A percentile compares a stretch with the other conserved stretches of the same genome.
phyloP scores from a whole-genome alignment of 2,329 filamentous ascomycete species.

The Epichloe uncinata region DNA sequence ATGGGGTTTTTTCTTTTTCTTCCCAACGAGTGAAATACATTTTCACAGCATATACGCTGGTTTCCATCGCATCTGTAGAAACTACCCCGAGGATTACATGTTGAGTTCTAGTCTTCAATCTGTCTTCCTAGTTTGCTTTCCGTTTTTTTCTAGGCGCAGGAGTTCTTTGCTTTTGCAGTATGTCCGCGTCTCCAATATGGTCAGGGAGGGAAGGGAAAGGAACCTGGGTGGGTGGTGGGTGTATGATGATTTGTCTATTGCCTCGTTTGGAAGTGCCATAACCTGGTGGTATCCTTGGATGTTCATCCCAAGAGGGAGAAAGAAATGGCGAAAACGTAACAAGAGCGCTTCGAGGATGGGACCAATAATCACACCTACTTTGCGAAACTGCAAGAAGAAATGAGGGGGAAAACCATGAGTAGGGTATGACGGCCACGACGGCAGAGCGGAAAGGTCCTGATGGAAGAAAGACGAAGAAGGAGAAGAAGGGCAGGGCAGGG shows the following conservation, averaged over 20 bases:
- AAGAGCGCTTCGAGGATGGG: neutral
- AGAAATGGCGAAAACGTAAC: neutral
- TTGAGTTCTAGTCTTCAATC: neutral
- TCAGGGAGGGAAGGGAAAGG: neutral
- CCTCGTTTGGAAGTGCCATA: neutral
- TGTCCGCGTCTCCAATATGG: neutral
- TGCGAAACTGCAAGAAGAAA: neutral
- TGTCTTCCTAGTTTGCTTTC: neutral
- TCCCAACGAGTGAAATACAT: neutral
- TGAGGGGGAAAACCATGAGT: neutral
- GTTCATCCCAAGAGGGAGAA: neutral
- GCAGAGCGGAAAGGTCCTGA: neutral
- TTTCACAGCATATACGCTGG: neutral
- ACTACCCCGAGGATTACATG: neutral
- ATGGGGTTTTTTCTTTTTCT: neutral
- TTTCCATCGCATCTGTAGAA: neutral
- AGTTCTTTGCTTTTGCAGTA: neutral
- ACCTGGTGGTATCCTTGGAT: neutral
- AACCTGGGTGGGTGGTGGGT: neutral
- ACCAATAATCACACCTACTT: neutral
- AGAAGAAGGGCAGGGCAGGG: neutral
- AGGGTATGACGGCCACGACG: neutral
- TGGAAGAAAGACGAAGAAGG: neutral
- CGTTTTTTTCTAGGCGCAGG: neutral
- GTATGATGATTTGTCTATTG: constrained; percentile 3